Percentiles rank a stretch among this genome's conserved stretches.
These are phyloP conservation scores for Nigrospora oryzae DNA, from an alignment of 2,329 filamentous ascomycete genomes.

Conservation along the genomic window DNA sequence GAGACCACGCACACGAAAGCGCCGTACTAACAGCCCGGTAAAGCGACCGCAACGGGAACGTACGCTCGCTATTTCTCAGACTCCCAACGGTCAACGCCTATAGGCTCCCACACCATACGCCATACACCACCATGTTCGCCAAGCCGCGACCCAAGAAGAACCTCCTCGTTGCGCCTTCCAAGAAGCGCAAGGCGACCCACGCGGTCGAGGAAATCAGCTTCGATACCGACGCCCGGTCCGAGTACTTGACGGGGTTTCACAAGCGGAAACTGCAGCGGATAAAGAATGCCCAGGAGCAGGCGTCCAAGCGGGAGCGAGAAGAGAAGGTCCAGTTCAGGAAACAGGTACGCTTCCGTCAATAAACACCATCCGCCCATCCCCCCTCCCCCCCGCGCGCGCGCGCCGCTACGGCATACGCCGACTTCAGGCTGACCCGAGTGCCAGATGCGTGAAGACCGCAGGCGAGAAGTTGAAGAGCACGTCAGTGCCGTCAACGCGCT, in stretches of 20 bases:
- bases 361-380: not conserved
- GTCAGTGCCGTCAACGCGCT: slow-evolving; percentile 67
- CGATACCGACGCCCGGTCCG: slow-evolving; percentile 68
- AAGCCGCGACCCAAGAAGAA: slow-evolving; percentile 51
- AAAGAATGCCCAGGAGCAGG: slow-evolving; percentile 77
- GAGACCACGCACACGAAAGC: no score
- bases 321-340: slow-evolving; percentile 68
- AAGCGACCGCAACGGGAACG: no score
- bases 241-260: slow-evolving; percentile 92
- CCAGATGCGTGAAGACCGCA: slow-evolving; percentile 77
- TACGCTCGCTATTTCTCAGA: no score
- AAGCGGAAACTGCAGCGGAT: slow-evolving; percentile 85
- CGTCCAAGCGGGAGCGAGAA: slow-evolving; percentile 66
- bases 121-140: slow-evolving; percentile 34
- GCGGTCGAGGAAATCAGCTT: slow-evolving; percentile 76
- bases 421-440: not conserved
- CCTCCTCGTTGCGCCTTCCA: slow-evolving; percentile 49
- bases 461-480: slow-evolving; percentile 73
- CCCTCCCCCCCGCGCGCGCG: no score
- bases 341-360: slow-evolving; percentile 47
- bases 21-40: no score
- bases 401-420: not conserved
- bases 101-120: no score
- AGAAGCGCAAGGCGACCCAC: slow-evolving; percentile 54
- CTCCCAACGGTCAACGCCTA: no score